Evolutionary conservation across 2,329 filamentous ascomycete species (phyloP).

Genomic region (Aspergillus quadrilineatus): DNA sequence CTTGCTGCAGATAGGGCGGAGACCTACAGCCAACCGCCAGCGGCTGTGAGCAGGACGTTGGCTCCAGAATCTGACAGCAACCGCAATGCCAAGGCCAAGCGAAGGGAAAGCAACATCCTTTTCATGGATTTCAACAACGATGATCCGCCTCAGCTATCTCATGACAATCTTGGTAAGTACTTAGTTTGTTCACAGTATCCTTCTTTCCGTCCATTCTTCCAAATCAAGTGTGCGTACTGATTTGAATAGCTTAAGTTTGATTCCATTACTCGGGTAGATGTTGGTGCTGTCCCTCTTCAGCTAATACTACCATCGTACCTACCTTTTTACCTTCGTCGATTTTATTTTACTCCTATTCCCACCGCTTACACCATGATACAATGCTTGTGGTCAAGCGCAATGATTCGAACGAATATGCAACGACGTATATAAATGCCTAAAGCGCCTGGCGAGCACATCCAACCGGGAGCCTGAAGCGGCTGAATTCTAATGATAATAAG

Average conservation of each 20-base stretch:
- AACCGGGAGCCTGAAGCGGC: slow-evolving; percentile 10
- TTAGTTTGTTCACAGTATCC: not conserved
- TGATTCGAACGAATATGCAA: slow-evolving; percentile 33
- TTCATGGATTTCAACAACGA: slow-evolving; percentile 43
- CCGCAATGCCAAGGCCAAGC: slow-evolving; percentile 44
- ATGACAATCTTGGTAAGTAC: slow-evolving; percentile 25
- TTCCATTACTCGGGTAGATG: not conserved
- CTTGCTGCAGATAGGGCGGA: slow-evolving; percentile 27
- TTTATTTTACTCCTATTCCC: not conserved
- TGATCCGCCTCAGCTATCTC: slow-evolving; percentile 24
- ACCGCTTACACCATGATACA: slow-evolving; percentile 11
- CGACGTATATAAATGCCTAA: slow-evolving; percentile 29
- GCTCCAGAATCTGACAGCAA: slow-evolving; percentile 36
- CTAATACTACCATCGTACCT: not conserved
- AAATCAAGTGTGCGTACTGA: not conserved
- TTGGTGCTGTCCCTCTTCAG: not conserved
- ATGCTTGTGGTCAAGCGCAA: slow-evolving; percentile 20
- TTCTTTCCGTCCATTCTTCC: too few relatives aligned
- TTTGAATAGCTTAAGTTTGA: slow-evolving; percentile 1
- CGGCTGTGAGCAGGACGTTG: slow-evolving; percentile 43
- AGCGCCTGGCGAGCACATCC: slow-evolving; percentile 16
- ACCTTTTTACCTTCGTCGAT: not conserved
- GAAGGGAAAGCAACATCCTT: slow-evolving; percentile 50
- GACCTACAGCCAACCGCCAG: slow-evolving; percentile 27
- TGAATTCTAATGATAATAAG: slow-evolving; percentile 39